Percentiles rank a stretch among this genome's conserved stretches.
Evolutionary conservation across 2,329 filamentous ascomycete genomes (phyloP).

Genomic region (Gliomastix tumulicola): DNA sequence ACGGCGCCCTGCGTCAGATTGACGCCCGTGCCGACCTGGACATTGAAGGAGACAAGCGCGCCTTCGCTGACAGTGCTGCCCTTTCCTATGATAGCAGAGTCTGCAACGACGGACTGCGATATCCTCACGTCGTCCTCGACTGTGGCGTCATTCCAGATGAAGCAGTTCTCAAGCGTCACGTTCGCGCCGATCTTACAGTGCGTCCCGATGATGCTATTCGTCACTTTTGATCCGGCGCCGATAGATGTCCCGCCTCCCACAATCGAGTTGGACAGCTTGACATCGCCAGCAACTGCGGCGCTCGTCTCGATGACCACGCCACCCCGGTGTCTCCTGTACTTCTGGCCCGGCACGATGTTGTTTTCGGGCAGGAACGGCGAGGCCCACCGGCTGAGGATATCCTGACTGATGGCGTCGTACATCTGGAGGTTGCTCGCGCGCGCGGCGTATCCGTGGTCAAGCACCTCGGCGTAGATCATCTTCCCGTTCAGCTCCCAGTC

Average conservation of each 20-base stretch:
- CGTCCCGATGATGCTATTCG: slow-evolving; percentile 74
- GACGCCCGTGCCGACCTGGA: slow-evolving; percentile 59
- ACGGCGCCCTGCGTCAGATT: slow-evolving; percentile 28
- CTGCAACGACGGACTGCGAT: slow-evolving; percentile 68
- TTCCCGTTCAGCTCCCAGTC: slow-evolving; percentile 97
- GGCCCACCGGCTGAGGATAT: slow-evolving; percentile 81
- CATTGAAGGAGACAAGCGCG: slow-evolving; percentile 72
- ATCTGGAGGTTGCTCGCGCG: slow-evolving; percentile 79
- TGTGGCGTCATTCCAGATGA: slow-evolving; percentile 79
- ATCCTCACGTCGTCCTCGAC: slow-evolving; percentile 71
- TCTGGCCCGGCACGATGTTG: slow-evolving; percentile 72
- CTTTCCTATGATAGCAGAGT: slow-evolving; percentile 63
- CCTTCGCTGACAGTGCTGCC: slow-evolving; percentile 64
- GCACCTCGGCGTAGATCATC: slow-evolving; percentile 86
- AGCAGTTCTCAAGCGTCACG: slow-evolving; percentile 70
- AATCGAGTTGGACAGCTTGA: slow-evolving; percentile 62
- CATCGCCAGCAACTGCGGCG: slow-evolving; percentile 67
- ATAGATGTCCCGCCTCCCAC: slow-evolving; percentile 72
- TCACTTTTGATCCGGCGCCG: slow-evolving; percentile 62
- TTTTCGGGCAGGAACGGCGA: slow-evolving; percentile 86
- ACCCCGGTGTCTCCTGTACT: slow-evolving; percentile 63
- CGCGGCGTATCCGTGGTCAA: slow-evolving; percentile 77
- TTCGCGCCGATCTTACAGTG: slow-evolving; percentile 83
- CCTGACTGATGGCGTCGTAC: slow-evolving; percentile 83
- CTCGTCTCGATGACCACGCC: slow-evolving; percentile 73